Conservation (phyloP, 352 stramenopile genomes). For the Phytophthora macrochlamydospora region DNA sequence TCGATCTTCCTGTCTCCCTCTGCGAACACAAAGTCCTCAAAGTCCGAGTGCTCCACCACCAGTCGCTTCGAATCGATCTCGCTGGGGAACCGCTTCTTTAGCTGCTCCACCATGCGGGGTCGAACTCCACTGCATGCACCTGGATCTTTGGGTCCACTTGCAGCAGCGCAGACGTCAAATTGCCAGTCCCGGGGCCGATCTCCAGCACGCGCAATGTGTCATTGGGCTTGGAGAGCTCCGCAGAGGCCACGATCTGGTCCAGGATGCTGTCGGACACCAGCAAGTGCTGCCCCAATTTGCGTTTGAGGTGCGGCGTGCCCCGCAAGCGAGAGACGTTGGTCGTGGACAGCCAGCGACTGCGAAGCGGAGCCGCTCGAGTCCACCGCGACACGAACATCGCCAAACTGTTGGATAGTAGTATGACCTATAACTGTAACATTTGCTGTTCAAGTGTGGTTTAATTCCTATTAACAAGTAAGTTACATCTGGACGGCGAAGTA, state of each 20-base stretch:
- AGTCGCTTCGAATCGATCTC: constrained; percentile 30
- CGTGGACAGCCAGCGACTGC: constrained; percentile 26
- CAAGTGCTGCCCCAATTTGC: constrained; percentile 85
- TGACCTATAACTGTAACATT: too few relatives aligned
- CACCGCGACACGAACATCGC: constrained; percentile 3
- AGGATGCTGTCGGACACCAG: constrained; percentile 71
- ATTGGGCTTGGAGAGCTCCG: constrained; percentile 46
- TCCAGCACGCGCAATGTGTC: constrained; percentile 68
- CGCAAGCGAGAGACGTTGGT: constrained; percentile 53
- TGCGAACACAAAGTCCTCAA: constrained; percentile 45
- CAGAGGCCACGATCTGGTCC: constrained; percentile 64
- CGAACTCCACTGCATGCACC: constrained; percentile 78
- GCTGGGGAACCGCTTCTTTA: constrained; percentile 60
- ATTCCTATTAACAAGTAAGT: too few relatives aligned
- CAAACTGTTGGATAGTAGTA: not conserved
- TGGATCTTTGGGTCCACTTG: constrained; percentile 45
- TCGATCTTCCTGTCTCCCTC: constrained; percentile 40
- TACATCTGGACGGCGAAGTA: too few relatives aligned
- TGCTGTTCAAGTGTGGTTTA: too few relatives aligned
- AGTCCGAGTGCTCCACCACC: constrained; percentile 48
- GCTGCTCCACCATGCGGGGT: constrained; percentile 76
- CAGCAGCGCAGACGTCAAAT: constrained; percentile 84
- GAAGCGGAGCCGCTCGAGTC: constrained; percentile 4
- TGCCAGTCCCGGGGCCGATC: constrained; percentile 85
- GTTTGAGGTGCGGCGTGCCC: constrained; percentile 75